A percentile compares a stretch with the other conserved stretches of the same genome.
These are phyloP conservation scores for Lagenidium giganteum DNA, from an alignment of 352 stramenopile genomes.

Conservation along the genomic window DNA sequence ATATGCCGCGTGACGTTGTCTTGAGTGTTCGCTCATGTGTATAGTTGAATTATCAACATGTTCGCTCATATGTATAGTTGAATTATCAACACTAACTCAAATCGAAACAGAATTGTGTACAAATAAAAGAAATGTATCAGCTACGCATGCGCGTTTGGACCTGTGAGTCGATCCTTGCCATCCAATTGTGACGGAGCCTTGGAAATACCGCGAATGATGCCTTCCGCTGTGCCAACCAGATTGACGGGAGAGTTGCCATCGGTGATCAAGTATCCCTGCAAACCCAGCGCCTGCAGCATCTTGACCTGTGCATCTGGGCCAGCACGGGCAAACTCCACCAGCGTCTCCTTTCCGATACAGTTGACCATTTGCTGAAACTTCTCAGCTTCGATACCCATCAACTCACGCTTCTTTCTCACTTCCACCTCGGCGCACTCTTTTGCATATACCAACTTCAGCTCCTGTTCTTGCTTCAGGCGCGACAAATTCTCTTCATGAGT, in stretches of 20 bases:
- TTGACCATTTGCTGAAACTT: conserved; percentile 66
- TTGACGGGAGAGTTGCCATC: conserved; percentile 65
- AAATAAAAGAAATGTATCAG: no score
- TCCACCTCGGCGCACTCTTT: conserved; percentile 44
- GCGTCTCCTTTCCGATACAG: conserved; percentile 48
- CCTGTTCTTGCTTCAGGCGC: conserved; percentile 39
- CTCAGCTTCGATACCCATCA: conserved; percentile 53
- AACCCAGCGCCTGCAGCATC: conserved; percentile 46
- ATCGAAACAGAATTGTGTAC: no score
- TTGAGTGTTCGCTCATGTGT: no score
- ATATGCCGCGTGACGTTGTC: conserved; percentile 34
- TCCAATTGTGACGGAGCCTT: conserved; percentile 11
- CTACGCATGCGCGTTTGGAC: no score
- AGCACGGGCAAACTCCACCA: conserved; percentile 49
- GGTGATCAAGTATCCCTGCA: conserved; percentile 59
- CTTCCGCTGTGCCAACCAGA: conserved; percentile 48
- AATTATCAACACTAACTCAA: conserved; percentile 4
- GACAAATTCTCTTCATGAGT: conserved; percentile 39
- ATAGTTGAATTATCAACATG: no score
- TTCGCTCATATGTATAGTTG: no score
- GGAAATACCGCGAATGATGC: conserved; percentile 52
- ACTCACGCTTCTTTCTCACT: conserved; percentile 48
- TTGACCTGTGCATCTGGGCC: conserved; percentile 55
- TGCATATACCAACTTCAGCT: conserved; percentile 31
- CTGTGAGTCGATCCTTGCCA: no score